A percentile compares a stretch with the other conserved stretches of the same genome.
Evolutionary conservation across 805 yeast genomes (phyloP).

Genomic region (Komagataella pastoris): DNA sequence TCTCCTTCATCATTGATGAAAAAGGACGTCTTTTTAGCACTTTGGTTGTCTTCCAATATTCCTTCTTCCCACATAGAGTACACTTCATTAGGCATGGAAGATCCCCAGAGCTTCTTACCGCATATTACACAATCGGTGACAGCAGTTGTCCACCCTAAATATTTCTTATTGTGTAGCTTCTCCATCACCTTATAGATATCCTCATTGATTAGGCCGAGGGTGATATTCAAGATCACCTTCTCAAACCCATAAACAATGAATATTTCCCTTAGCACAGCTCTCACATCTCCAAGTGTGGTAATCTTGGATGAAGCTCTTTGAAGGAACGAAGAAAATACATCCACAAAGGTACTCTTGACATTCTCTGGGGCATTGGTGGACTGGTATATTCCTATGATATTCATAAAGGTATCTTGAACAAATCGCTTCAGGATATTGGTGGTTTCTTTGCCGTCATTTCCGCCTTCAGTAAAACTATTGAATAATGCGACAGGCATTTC

Average conservation of each 20-base stretch:
- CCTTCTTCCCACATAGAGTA: conserved; percentile 45
- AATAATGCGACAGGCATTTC: conserved; percentile 23
- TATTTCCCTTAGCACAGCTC: conserved; percentile 47
- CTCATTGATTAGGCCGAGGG: conserved; percentile 40
- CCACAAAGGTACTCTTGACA: conserved; percentile 30
- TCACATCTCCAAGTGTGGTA: conserved; percentile 46
- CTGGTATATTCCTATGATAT: conserved; percentile 17
- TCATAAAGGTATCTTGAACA: conserved; percentile 27
- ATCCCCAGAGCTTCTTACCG: conserved; percentile 63
- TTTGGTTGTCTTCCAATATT: conserved; percentile 2
- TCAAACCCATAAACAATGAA: conserved; percentile 56
- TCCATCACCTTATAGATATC: conserved; percentile 38
- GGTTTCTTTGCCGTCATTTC: conserved; percentile 2
- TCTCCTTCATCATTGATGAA: conserved; percentile 1
- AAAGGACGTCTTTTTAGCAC: conserved; percentile 3
- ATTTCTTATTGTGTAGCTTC: conserved; percentile 23
- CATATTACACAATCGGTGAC: conserved; percentile 61
- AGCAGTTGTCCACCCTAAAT: conserved; percentile 51
- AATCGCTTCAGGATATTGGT: conserved; percentile 14
- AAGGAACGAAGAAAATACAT: conserved; percentile 41
- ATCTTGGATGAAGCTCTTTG: conserved; percentile 30
- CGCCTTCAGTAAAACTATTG: conserved; percentile 13
- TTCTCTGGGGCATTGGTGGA: not conserved
- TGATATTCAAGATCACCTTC: conserved; percentile 34
- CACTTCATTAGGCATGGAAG: conserved; percentile 33